These are phyloP conservation scores for Diospyros lotus DNA, from an alignment of 148 eudicot species.

Conservation along the genomic window DNA sequence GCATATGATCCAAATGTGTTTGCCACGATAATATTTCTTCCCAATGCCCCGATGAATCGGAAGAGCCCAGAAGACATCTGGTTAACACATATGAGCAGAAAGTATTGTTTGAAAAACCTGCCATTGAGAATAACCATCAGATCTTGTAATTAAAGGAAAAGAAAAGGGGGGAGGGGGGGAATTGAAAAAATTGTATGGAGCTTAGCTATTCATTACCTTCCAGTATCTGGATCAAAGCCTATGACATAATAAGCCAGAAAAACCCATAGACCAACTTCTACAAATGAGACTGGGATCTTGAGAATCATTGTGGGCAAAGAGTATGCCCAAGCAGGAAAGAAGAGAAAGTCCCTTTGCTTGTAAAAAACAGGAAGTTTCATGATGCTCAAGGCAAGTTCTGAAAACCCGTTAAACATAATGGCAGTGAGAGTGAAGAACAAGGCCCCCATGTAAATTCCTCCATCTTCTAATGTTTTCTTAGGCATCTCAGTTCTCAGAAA, in stretches of 20 bases:
- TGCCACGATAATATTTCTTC: slow-evolving; percentile 30
- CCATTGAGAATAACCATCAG: not conserved
- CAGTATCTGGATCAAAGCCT: slow-evolving; percentile 29
- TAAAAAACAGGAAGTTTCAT: slow-evolving; percentile 72
- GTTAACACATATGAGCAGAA: slow-evolving; percentile 24
- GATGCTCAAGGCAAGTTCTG: slow-evolving; percentile 65
- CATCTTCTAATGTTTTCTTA: slow-evolving; percentile 34
- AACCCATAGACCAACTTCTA: slow-evolving; percentile 31
- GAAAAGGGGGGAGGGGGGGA: no score
- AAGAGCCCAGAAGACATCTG: slow-evolving; percentile 36
- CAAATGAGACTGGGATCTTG: slow-evolving; percentile 26
- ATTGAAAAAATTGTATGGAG: no score
- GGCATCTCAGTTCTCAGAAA: slow-evolving; percentile 67
- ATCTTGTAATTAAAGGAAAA: no score
- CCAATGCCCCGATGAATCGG: slow-evolving; percentile 26
- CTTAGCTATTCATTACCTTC: slow-evolving; percentile 17
- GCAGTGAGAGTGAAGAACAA: slow-evolving; percentile 39
- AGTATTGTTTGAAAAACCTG: slow-evolving; percentile 31
- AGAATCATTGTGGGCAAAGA: slow-evolving; percentile 30
- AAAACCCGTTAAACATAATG: slow-evolving; percentile 58
- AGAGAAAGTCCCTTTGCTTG: slow-evolving; percentile 68
- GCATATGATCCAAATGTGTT: slow-evolving; percentile 34
- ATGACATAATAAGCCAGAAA: slow-evolving; percentile 29
- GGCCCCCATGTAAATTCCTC: slow-evolving; percentile 49
- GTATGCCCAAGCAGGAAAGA: slow-evolving; percentile 69